Evolutionary conservation across 2,329 filamentous ascomycete species (phyloP), one percentile per base, ranked within the genome.

Genomic region (Epichloe festucae): DNA sequence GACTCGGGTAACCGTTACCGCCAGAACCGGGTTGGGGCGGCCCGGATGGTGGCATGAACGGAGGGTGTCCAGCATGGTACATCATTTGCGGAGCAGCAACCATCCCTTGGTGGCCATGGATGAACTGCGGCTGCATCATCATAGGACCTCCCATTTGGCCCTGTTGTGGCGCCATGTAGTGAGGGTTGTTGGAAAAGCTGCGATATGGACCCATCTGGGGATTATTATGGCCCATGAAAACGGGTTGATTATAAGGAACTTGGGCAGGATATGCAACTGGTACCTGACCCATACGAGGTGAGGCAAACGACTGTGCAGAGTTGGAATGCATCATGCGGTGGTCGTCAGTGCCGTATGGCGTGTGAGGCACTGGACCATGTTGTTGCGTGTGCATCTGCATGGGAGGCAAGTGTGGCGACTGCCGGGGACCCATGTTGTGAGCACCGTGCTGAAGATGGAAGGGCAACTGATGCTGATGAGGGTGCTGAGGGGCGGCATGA

Each of bases 261-360:
- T 88, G 83, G 21, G 79, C 78, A 55, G 83, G 78, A 58, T 89
- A 90, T 3, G 79, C 78, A 65, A 88, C 79, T 34, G 82, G 80
- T 15, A 81, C 77, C 56, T 83, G 84, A 49, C 81, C 78, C 59
- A 89, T 78, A 48, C 89, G 82, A 47, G 91, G 89, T 15, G 90
- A 95, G 8, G 87, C 85, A 65, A 89, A 93, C 3, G 89, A 88
- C 60, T 90, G 89, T 3, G 83, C 83, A 23, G 87, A 89, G 58
- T 84, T 89, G 6, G 84, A 86, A 53, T 87, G 87, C 70, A 93
- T 86, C 87, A 96, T 95, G 49, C 89, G 81, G 62, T 90, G 87
- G 53, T 89, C 86, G 58, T 95, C 90, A 58, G 82, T 83, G 60
- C 84, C 87, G 58, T 83, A 86, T 3, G 79, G 77, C 15, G 76